phyloP scores from a whole-genome alignment of 1,139 yeast genomes.

The Kurtzmaniella natalensis region DNA sequence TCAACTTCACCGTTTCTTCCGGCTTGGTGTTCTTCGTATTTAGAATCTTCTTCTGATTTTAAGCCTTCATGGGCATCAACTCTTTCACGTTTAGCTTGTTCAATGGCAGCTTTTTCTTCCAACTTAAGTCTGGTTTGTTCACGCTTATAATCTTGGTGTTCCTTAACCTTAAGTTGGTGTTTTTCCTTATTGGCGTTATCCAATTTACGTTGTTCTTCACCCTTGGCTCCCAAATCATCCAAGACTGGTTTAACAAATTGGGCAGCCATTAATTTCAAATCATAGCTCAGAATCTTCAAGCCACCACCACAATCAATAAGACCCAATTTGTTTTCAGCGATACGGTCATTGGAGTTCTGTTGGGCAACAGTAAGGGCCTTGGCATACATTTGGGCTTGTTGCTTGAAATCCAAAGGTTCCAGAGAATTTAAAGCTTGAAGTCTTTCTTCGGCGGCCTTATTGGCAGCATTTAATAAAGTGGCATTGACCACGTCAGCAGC shows the following conservation, averaged over 20 bases:
- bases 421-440: constrained; percentile 34
- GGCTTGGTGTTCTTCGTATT: constrained; percentile 27
- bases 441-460: constrained; percentile 52
- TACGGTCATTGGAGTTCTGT: constrained; percentile 53
- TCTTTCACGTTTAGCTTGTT: constrained; percentile 37
- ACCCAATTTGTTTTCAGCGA: constrained; percentile 43
- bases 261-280: constrained; percentile 79
- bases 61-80: constrained; percentile 34
- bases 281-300: constrained; percentile 66
- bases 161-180: constrained; percentile 29
- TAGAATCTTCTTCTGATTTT: constrained; percentile 37
- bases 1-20: constrained; percentile 36
- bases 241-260: constrained; percentile 83
- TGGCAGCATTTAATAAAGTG: constrained; percentile 58
- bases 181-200: constrained; percentile 40
- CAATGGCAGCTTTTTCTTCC: constrained; percentile 36
- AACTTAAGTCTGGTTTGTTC: constrained; percentile 48
- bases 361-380: constrained; percentile 63
- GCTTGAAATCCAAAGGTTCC: constrained; percentile 31
- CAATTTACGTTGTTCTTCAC: constrained; percentile 62
- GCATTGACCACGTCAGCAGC: constrained; percentile 48
- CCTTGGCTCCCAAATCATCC: constrained; percentile 67
- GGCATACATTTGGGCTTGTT: constrained; percentile 43
- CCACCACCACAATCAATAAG: constrained; percentile 88
- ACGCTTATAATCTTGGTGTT: constrained; percentile 46